Percentiles rank a stretch among this genome's conserved stretches.
These are phyloP conservation scores for Penicillium concentricum DNA, from an alignment of 2,329 filamentous ascomycete species.

Conservation along the genomic window DNA sequence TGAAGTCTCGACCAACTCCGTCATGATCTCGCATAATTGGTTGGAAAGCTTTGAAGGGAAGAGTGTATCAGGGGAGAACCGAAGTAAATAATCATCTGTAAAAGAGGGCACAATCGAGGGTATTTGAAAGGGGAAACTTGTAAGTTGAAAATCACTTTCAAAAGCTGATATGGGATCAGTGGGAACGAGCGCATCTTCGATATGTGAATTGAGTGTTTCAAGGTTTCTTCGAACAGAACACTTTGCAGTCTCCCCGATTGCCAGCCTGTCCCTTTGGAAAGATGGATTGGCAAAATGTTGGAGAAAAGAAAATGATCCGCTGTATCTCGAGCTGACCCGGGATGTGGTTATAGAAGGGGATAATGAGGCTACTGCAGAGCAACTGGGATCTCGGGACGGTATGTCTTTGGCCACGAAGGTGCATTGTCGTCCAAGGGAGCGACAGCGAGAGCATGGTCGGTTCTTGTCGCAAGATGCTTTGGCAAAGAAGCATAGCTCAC, in stretches of 20 bases:
- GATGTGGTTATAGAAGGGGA: constrained; percentile 5
- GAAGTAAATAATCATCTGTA: constrained; percentile 19
- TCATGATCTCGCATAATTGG: constrained; percentile 27
- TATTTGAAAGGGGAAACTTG: constrained; percentile 14
- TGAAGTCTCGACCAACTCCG: constrained; percentile 30
- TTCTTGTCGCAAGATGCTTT: constrained; percentile 29
- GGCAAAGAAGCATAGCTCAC: constrained; percentile 27
- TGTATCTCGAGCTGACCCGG: neutral
- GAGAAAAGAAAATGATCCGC: constrained; percentile 29
- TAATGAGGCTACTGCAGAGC: neutral
- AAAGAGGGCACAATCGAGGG: neutral
- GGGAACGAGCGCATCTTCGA: constrained; percentile 28
- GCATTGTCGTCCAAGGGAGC: constrained; percentile 20
- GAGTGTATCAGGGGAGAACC: constrained; percentile 15
- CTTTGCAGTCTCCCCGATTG: constrained; percentile 33
- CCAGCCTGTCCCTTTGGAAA: constrained; percentile 28
- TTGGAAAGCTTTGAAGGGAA: constrained; percentile 24
- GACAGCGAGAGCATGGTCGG: constrained; percentile 28
- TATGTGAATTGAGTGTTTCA: constrained; percentile 26
- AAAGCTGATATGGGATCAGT: constrained; percentile 17
- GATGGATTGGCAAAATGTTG: constrained; percentile 30
- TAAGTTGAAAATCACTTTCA: constrained; percentile 10
- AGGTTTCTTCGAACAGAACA: constrained; percentile 28
- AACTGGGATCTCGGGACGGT: neutral
- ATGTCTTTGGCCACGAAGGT: constrained; percentile 13